phyloP scores from a whole-genome alignment of 1,284 basidiomycete species.

The Apiotrichum sp. region DNA sequence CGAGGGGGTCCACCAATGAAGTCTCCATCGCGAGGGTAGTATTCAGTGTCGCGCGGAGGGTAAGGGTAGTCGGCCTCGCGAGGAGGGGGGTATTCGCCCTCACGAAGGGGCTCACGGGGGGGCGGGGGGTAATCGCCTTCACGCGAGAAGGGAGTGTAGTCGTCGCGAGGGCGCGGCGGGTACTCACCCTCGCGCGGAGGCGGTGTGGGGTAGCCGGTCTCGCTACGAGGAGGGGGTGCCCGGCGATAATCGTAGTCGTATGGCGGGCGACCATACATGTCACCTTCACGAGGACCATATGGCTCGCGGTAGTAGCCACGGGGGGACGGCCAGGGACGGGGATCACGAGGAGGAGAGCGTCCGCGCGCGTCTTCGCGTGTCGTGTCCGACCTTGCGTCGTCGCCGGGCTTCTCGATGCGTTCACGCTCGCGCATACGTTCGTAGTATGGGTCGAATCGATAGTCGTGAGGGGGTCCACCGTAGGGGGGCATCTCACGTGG shows the following conservation, averaged over 20 bases:
- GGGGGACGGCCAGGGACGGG: constrained; percentile 3
- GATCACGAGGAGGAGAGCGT: constrained; percentile 3
- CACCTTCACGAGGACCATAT: not conserved
- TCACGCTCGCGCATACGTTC: constrained; percentile 11
- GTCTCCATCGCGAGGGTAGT: not conserved
- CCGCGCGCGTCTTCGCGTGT: constrained; percentile 1
- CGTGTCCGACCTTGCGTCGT: not conserved
- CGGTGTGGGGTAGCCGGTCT: constrained; percentile 1
- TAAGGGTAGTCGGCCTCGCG: not conserved
- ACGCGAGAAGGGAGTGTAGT: not conserved
- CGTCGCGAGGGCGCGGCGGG: not conserved
- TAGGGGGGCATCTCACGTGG: not conserved
- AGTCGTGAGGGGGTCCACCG: constrained; percentile 10
- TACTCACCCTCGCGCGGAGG: constrained; percentile 1
- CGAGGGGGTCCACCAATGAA: not conserved
- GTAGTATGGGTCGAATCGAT: constrained; percentile 14
- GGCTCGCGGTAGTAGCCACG: constrained; percentile 12
- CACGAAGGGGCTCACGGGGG: not conserved
- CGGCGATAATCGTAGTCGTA: constrained; percentile 1
- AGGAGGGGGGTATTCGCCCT: not conserved
- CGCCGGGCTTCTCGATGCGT: not conserved
- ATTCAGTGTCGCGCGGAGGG: not conserved
- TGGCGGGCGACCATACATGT: constrained; percentile 1
- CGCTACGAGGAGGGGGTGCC: not conserved
- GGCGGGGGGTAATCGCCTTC: not conserved